Base-by-base conservation (phyloP, 2,329 filamentous ascomycete species). In the Arthrobotrys sinensis region DNA sequence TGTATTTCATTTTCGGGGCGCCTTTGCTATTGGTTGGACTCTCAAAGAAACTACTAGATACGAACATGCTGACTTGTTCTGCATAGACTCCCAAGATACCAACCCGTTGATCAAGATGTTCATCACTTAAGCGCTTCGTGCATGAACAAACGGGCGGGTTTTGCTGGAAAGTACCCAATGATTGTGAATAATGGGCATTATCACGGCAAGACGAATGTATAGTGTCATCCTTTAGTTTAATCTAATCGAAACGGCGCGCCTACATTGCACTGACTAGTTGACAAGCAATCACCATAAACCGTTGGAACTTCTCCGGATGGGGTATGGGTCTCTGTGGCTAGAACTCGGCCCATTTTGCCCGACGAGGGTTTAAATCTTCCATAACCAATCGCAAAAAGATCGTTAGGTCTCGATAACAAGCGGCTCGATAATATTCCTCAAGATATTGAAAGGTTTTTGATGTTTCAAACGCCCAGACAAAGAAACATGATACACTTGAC, bases 211-310 rank as follows among this genome's bases (percentile, higher is more conserved):
- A 36, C 5, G 46, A 52, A 73, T 45, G 45, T 72, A 72, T 65
- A 66, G 48, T 77, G 62, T 43, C 72, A 55, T 57, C 43, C 34
- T 28, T 50, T 63, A 62, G 73, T 40, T 63, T 68, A 78, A 78
- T 78, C 50, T 78, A 78, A 67, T 72, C 75, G 67, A 78, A 78
- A 78, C 75, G 62, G 67, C 75, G 75, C 75, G 75, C 62, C 53
- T 78, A 72, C 36, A 43, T 53, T 57, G 69, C 43, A 66, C 60
- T 48, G 50, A 43, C 55, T 43, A 60, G 55, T 60, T n/a, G 16
- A 28, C 36, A 28, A 43, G 55, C 55, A 60, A 60, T 60, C 53
- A 43, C 36, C 24, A 34, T 34, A 24, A 21, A 40, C 45, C 60
- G 60, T 64, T 64, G 40, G 40, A 64, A 64, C 40, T 64, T 45